These are phyloP conservation scores for Penicillium sp. DNA, from an alignment of 2,329 filamentous ascomycete species.

Conservation along the genomic window DNA sequence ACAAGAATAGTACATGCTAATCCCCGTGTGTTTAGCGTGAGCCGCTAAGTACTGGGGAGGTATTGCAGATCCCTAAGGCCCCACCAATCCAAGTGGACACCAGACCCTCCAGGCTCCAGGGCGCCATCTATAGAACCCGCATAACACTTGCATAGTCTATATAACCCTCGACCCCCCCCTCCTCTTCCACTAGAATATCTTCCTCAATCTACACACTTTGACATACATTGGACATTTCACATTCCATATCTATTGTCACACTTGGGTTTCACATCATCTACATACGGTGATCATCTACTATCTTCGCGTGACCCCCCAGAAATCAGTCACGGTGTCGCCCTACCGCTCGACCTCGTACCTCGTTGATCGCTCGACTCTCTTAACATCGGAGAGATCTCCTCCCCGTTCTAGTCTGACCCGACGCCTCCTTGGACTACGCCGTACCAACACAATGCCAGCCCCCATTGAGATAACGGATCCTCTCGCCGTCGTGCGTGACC, in stretches of 20 bases:
- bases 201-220: background rate
- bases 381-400: conserved; percentile 22
- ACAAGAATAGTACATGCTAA: background rate
- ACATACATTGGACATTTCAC: background rate
- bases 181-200: background rate
- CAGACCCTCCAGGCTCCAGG: conserved; percentile 18
- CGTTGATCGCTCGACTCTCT: conserved; percentile 19
- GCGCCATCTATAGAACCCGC: background rate
- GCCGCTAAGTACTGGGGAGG: conserved; percentile 7
- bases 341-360: conserved; percentile 24
- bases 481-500: conserved; percentile 34
- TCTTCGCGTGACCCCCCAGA: conserved; percentile 15
- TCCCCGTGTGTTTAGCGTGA: background rate
- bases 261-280: conserved; percentile 4
- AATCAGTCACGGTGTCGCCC: conserved; percentile 33
- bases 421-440: conserved; percentile 20
- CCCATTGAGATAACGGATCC: conserved; percentile 25
- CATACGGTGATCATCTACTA: conserved; percentile 12
- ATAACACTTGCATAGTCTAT: conserved; percentile 8
- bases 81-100: background rate
- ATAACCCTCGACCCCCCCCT: background rate
- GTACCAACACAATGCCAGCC: conserved; percentile 33
- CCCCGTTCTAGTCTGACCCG: conserved; percentile 13
- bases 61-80: conserved; percentile 3
- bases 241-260: background rate